Conservation (phyloP, 164 flowering plant species). For the Brasenia schreberi region DNA sequence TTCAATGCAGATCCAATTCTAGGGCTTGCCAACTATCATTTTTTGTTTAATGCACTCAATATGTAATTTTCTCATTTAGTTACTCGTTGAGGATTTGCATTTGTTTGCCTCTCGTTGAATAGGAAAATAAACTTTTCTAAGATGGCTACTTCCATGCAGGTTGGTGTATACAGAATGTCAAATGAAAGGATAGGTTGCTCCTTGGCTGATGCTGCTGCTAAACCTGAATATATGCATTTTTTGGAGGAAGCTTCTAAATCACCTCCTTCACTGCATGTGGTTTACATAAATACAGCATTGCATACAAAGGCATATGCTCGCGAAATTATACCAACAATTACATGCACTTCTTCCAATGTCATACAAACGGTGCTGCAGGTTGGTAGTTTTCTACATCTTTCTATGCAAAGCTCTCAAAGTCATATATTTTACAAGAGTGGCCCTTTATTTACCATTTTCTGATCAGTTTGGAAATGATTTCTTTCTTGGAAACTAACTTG, state of each 20-base stretch:
- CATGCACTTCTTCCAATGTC: constrained; percentile 96
- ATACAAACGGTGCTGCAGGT: constrained; percentile 94
- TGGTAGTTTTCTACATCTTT: constrained; percentile 7
- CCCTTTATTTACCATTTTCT: too few species aligned
- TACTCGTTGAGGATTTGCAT: too few species aligned
- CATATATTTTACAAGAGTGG: too few species aligned
- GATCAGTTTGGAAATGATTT: too few species aligned
- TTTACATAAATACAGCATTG: constrained; percentile 89
- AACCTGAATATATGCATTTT: constrained; percentile 65
- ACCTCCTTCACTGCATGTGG: constrained; percentile 76
- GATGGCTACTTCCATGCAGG: constrained; percentile 30
- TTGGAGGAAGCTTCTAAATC: constrained; percentile 53
- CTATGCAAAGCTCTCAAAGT: too few species aligned
- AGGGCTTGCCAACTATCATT: too few species aligned
- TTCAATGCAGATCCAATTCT: too few species aligned
- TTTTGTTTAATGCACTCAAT: too few species aligned
- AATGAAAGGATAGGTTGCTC: constrained; percentile 86
- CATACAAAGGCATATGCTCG: constrained; percentile 91
- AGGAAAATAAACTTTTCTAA: not conserved
- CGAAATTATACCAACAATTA: constrained; percentile 91
- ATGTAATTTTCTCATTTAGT: too few species aligned
- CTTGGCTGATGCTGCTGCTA: constrained; percentile 92
- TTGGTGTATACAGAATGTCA: constrained; percentile 97
- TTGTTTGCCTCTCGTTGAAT: too few species aligned
- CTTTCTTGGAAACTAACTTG: too few species aligned